Conservation (phyloP, 2,329 filamentous ascomycete species). For the Sarocladiaceae sp. region DNA sequence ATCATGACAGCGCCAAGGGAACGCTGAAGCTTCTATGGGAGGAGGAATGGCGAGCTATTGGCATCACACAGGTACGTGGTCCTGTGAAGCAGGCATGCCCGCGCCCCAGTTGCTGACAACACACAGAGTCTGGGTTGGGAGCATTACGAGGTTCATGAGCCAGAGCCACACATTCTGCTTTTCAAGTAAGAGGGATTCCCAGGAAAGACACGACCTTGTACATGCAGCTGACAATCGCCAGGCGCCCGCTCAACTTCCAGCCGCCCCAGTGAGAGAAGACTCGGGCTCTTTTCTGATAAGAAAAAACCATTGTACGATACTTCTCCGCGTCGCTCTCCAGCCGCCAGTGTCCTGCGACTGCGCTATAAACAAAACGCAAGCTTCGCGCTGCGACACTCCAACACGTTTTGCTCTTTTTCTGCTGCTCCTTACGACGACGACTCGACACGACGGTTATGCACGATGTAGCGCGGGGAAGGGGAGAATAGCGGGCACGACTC, state of each 20-base stretch:
- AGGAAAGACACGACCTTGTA: background rate
- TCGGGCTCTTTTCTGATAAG: background rate
- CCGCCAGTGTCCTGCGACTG: background rate
- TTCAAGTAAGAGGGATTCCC: slow-evolving; percentile 76
- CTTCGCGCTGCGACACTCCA: background rate
- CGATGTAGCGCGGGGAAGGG: background rate
- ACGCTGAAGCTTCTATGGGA: slow-evolving; percentile 97
- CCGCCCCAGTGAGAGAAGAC: slow-evolving; percentile 47
- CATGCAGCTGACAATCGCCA: slow-evolving; percentile 26
- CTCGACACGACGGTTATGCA: slow-evolving; percentile 1
- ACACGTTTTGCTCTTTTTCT: background rate
- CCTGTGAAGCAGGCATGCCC: background rate
- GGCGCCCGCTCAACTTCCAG: slow-evolving; percentile 80
- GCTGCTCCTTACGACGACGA: background rate
- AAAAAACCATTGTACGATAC: slow-evolving; percentile 16
- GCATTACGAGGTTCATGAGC: slow-evolving; percentile 98
- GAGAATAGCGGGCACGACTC: background rate
- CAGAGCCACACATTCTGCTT: slow-evolving; percentile 93
- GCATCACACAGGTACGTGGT: slow-evolving; percentile 80
- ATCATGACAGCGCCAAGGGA: slow-evolving; percentile 81
- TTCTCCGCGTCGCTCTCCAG: slow-evolving; percentile 4
- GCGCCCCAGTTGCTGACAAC: background rate
- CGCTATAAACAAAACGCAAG: background rate
- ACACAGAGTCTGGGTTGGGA: slow-evolving; percentile 92
- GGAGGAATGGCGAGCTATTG: slow-evolving; percentile 94